Conservation (phyloP, 495 filamentous ascomycete genomes). For the Penicillium dipodomyicola region DNA sequence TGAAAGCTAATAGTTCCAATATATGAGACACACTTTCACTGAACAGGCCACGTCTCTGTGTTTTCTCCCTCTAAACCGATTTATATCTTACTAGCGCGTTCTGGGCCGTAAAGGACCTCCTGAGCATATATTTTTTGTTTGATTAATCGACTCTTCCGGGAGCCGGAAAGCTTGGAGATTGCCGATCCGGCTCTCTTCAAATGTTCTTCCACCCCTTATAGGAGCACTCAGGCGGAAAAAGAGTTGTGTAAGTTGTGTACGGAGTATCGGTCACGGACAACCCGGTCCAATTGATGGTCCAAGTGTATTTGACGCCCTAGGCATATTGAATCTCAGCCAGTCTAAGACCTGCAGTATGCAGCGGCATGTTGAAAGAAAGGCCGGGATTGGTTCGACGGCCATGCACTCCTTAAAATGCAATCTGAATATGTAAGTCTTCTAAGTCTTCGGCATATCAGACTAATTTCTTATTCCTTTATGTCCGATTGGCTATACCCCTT, state of each 20-base stretch:
- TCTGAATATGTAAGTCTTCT: not conserved
- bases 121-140: not conserved
- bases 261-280: not conserved
- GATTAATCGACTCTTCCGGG: not conserved
- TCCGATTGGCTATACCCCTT: not conserved
- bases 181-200: slow-evolving; percentile 18
- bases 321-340: not conserved
- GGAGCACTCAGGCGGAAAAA: slow-evolving; percentile 11
- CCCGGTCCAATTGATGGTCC: not conserved
- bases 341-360: slow-evolving; percentile 1
- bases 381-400: not conserved
- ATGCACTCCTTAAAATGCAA: not conserved
- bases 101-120: slow-evolving; percentile 5
- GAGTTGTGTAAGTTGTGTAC: not conserved
- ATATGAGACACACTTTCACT: not conserved
- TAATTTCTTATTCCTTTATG: not conserved
- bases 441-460: not conserved
- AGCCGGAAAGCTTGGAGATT: slow-evolving; percentile 4
- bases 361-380: not conserved
- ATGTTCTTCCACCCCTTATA: slow-evolving; percentile 19
- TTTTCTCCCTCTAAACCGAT: slow-evolving; percentile 3
- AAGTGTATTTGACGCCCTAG: not conserved
- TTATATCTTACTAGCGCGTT: slow-evolving; percentile 9
- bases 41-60: slow-evolving; percentile 15
- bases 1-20: not conserved